These are phyloP conservation scores for Diospyros kaki DNA, from an alignment of 148 eudicot species.

Conservation along the genomic window DNA sequence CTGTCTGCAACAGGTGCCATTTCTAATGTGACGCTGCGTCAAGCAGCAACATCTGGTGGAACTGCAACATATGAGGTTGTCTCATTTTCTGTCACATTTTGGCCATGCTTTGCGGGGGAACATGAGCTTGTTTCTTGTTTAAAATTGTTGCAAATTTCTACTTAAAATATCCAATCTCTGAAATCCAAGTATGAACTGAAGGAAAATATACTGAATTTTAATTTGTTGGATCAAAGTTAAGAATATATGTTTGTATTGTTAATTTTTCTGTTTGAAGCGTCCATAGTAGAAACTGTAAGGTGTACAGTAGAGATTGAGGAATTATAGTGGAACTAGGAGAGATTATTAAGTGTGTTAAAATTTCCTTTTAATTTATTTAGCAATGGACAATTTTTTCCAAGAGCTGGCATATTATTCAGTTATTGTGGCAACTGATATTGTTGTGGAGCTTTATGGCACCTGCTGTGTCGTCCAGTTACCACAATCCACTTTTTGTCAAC, in stretches of 20 bases:
- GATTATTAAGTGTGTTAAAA: too few relatives aligned
- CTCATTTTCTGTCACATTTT: not conserved
- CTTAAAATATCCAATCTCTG: not conserved
- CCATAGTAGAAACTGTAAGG: too few relatives aligned
- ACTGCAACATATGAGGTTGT: slow-evolving; percentile 88
- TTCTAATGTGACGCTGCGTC: slow-evolving; percentile 83
- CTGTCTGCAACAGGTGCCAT: slow-evolving; percentile 83
- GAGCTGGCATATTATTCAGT: not conserved
- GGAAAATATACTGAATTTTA: not conserved
- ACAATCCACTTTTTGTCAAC: not conserved
- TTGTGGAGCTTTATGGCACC: not conserved
- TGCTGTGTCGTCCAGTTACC: not conserved
- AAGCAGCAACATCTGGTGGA: slow-evolving; percentile 80
- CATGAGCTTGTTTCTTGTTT: not conserved
- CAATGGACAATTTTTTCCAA: too few relatives aligned
- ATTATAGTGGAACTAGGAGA: too few relatives aligned
- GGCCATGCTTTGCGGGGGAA: not conserved
- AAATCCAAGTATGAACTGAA: not conserved
- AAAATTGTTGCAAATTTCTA: not conserved
- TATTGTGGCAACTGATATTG: not conserved
- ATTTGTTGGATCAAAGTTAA: not conserved
- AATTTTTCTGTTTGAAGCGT: not conserved
- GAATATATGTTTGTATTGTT: not conserved
- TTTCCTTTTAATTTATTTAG: too few relatives aligned
- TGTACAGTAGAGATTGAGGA: too few relatives aligned